Percentiles rank a stretch among this genome's conserved stretches.
These are phyloP conservation scores for Paramecium caudatum DNA, from an alignment of 73 alveolate species.

Conservation along the genomic window DNA sequence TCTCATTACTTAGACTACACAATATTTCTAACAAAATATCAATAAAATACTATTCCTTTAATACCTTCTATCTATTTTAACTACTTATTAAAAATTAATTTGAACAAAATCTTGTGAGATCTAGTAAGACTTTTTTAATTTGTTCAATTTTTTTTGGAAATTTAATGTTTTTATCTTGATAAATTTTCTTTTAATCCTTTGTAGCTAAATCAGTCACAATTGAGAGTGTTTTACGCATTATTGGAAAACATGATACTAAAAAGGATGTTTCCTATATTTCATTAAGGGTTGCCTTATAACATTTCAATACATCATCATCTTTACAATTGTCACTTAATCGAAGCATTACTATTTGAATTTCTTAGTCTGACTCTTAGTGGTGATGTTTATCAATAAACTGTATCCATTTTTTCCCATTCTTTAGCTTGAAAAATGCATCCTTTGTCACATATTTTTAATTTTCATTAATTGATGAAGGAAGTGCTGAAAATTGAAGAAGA, in stretches of 20 bases:
- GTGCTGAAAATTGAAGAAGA: constrained; percentile 3
- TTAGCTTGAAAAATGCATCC: constrained; percentile 72
- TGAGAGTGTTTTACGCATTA: constrained; percentile 53
- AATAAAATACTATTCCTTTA: constrained; percentile 69
- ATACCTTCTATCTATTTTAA: constrained; percentile 66
- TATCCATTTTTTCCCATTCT: constrained; percentile 59
- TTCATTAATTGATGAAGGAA: constrained; percentile 67
- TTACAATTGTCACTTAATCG: constrained; percentile 49
- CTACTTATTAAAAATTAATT: constrained; percentile 65
- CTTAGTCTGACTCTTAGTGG: background rate
- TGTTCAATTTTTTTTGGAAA: constrained; percentile 60
- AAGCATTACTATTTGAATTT: constrained; percentile 67
- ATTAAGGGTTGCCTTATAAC: constrained; percentile 53
- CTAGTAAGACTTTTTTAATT: constrained; percentile 34
- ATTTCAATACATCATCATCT: constrained; percentile 74
- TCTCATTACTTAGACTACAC: constrained; percentile 14
- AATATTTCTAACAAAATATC: constrained; percentile 45
- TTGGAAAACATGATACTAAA: constrained; percentile 67
- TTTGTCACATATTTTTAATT: constrained; percentile 70
- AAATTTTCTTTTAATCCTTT: background rate
- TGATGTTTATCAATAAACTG: constrained; percentile 37
- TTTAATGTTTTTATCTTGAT: constrained; percentile 43
- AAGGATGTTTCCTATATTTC: constrained; percentile 73
- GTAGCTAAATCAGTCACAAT: constrained; percentile 41
- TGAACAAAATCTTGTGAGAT: constrained; percentile 64